Evolutionary conservation across 371 early-diverging fungal species (phyloP).

Genomic region (Mortierella sp.): DNA sequence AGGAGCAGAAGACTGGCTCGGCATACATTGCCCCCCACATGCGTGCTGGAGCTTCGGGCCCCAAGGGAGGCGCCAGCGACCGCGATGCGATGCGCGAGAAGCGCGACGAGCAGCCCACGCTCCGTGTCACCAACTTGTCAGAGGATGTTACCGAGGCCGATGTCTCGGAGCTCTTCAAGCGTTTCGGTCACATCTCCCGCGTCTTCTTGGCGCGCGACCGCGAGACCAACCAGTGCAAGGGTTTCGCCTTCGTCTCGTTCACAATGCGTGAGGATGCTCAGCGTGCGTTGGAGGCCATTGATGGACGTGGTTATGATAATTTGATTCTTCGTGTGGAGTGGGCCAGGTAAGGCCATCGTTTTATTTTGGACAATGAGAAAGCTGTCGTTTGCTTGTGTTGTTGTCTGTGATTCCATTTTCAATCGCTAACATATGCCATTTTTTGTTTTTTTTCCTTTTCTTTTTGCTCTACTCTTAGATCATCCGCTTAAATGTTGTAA

Average conservation of each 20-base stretch:
- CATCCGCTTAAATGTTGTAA: constrained; percentile 47
- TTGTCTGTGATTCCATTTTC: neutral
- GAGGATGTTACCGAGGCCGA: constrained; percentile 94
- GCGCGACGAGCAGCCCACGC: constrained; percentile 88
- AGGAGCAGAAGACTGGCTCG: constrained; percentile 57
- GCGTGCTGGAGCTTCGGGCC: constrained; percentile 69
- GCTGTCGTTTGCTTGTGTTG: neutral
- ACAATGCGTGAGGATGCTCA: constrained; percentile 86
- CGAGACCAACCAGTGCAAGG: constrained; percentile 91
- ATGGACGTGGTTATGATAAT: constrained; percentile 96
- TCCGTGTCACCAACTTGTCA: constrained; percentile 92
- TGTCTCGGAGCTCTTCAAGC: constrained; percentile 89
- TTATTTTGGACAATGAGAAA: too few species aligned
- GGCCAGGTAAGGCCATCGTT: constrained; percentile 59
- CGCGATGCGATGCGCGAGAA: constrained; percentile 65
- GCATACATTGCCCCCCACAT: constrained; percentile 91
- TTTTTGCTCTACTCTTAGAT: constrained; percentile 25
- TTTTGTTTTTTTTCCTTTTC: neutral
- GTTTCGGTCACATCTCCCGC: constrained; percentile 87
- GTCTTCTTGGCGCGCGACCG: constrained; percentile 91
- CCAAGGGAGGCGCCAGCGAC: constrained; percentile 40
- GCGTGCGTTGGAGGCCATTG: constrained; percentile 86
- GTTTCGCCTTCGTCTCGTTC: constrained; percentile 97
- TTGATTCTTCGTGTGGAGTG: constrained; percentile 94
- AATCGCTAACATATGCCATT: neutral